These are phyloP conservation scores for Fusarium anguioides DNA, from an alignment of 2,329 filamentous ascomycete genomes.

Conservation along the genomic window DNA sequence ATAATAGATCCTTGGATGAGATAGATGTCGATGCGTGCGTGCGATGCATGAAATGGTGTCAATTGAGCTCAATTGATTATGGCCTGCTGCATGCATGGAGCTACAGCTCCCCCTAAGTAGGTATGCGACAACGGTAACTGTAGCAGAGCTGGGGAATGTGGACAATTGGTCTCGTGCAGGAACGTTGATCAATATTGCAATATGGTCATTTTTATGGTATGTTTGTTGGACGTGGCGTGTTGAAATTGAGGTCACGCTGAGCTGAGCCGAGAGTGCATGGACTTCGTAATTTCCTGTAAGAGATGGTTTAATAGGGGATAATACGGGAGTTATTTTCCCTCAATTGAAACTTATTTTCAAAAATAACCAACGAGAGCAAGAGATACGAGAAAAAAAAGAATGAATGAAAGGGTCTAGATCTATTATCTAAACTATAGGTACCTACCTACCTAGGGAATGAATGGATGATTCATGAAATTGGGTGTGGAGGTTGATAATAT, in stretches of 20 bases:
- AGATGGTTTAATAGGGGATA: not conserved
- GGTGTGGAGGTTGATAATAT: constrained; percentile 16
- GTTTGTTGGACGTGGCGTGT: constrained; percentile 33
- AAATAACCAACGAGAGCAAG: not conserved
- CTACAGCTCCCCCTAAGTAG: constrained; percentile 1
- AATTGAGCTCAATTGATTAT: too few relatives aligned
- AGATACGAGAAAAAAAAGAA: not conserved
- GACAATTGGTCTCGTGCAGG: constrained; percentile 22
- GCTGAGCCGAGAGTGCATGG: constrained; percentile 29
- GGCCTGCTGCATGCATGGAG: too few relatives aligned
- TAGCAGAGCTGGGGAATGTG: constrained; percentile 9
- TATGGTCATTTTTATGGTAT: constrained; percentile 36
- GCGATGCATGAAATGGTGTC: not conserved
- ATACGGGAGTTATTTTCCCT: constrained; percentile 4
- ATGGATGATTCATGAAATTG: constrained; percentile 39
- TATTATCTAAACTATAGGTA: not conserved
- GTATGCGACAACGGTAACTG: not conserved
- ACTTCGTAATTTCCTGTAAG: constrained; percentile 36
- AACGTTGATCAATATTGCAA: constrained; percentile 12
- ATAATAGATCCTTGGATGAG: not conserved
- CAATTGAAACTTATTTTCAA: not conserved
- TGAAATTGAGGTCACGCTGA: constrained; percentile 35
- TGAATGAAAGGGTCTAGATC: not conserved
- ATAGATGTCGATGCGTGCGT: not conserved
- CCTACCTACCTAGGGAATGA: too few relatives aligned